These are phyloP conservation scores for Podaxis sp. DNA, from an alignment of 768 basidiomycete genomes.

Conservation along the genomic window DNA sequence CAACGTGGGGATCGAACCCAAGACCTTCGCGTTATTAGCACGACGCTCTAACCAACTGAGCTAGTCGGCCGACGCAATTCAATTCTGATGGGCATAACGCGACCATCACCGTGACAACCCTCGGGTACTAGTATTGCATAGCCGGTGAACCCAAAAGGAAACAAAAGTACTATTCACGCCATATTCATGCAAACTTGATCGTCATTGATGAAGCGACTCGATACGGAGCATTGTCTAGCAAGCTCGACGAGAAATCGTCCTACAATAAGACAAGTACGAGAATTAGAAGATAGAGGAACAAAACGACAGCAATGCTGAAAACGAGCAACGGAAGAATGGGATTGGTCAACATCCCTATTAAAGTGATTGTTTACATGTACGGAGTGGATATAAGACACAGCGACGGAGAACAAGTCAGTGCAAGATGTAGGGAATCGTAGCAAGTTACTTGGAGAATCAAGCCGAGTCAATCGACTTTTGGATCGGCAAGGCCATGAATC, in stretches of 20 bases:
- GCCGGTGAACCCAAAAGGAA: too few species aligned
- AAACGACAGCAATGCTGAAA: neutral
- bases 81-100: neutral
- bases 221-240: neutral
- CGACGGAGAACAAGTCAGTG: neutral
- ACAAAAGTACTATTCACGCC: too few species aligned
- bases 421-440: neutral
- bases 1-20: conserved; percentile 34
- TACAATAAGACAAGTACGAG: neutral
- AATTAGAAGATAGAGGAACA: neutral
- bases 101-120: too few species aligned
- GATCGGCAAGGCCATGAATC: neutral
- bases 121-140: too few species aligned
- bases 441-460: neutral
- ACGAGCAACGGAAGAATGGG: neutral
- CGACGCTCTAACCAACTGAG: conserved; percentile 87
- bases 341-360: neutral
- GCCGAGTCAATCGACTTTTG: neutral
- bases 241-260: neutral
- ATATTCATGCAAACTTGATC: neutral
- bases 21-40: conserved; percentile 77
- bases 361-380: neutral
- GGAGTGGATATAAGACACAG: neutral
- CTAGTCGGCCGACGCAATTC: conserved; percentile 56
- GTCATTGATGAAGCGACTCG: neutral